Base-by-base conservation (phyloP, 306 rosid species). In the Senna siamea region DNA sequence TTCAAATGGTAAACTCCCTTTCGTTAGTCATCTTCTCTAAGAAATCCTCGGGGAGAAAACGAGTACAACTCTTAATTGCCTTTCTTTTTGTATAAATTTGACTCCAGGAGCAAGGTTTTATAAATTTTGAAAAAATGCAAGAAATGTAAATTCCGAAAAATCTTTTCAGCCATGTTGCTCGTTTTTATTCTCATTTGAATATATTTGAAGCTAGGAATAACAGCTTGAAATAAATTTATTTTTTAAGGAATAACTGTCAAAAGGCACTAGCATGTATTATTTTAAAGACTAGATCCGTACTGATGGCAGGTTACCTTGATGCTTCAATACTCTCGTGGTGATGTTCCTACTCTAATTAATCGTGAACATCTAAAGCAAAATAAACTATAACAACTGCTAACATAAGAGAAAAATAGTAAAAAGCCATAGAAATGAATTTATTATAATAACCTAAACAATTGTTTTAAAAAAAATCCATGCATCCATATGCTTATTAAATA, bases 401-500 rank as follows among this genome's bases (percentile, higher is more conserved):
- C 40, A n/a, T 0, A 13, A 10, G 30, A 66, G 17, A 18, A 40
- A 10, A 59, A 3, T 38, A 18, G 18, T 4, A 13, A 19, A 7
- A 41, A 19, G 68, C 19, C 19, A 57, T 4, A 26, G 34, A 65
- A 43, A n/a, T 10, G 46, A 30, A 10, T 28, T 15, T 26, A 30
- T 0, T 68, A 34, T 18, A 47, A 46, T 15, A 30, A 43, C 71
- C 44, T 9, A 26, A 2, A 11, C 1, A 8, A 5, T 22, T 8
- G 1, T 8, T 47, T 26, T 44, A 18, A 60, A 9, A 48, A 34
- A 2, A 69, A 48, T 8, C n/a, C 44, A 30, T 44, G 9, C 73
- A 68, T 50, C 72, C 41, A 28, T 17, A n/a, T 48, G 2, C 59
- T 32, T 17, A 68, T 18, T 1, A 64, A 70, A 76, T 46, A 60